A percentile compares a stretch with the other conserved stretches of the same genome.
phyloP scores from a whole-genome alignment of 495 filamentous ascomycete genomes.

The Xylaria flabelliformis region DNA sequence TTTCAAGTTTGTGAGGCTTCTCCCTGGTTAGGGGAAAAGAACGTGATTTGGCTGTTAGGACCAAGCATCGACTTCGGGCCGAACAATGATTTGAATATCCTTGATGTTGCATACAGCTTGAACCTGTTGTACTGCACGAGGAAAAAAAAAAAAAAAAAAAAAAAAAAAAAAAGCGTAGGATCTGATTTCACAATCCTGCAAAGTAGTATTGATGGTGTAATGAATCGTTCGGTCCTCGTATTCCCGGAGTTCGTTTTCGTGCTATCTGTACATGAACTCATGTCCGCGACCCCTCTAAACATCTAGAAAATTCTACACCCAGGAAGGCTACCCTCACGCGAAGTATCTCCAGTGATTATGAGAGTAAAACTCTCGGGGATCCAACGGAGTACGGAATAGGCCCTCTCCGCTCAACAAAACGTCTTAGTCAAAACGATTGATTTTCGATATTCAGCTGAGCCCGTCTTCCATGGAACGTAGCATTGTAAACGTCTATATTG shows the following conservation, averaged over 20 bases:
- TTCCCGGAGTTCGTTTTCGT: neutral
- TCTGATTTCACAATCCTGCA: neutral
- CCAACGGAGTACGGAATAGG: neutral
- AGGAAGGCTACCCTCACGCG: neutral
- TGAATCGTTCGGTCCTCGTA: neutral
- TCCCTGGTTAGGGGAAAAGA: neutral
- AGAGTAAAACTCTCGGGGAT: neutral
- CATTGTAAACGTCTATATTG: neutral
- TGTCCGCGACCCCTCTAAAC: neutral
- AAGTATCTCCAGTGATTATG: neutral
- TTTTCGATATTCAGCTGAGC: neutral
- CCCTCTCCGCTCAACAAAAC: neutral
- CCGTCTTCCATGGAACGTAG: neutral
- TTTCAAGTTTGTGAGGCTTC: neutral
- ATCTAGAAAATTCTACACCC: neutral
- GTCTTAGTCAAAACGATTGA: neutral
- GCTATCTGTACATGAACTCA: neutral
- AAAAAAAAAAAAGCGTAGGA: neutral
- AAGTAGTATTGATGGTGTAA: neutral
- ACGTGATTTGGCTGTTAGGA: neutral
- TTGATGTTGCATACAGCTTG: neutral
- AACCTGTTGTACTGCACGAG: neutral
- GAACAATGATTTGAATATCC: neutral
- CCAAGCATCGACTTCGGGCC: neutral
- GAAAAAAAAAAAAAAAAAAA: neutral